Evolutionary conservation across 2,329 filamentous ascomycete species (phyloP).

Genomic region (Alternaria consortialis): DNA sequence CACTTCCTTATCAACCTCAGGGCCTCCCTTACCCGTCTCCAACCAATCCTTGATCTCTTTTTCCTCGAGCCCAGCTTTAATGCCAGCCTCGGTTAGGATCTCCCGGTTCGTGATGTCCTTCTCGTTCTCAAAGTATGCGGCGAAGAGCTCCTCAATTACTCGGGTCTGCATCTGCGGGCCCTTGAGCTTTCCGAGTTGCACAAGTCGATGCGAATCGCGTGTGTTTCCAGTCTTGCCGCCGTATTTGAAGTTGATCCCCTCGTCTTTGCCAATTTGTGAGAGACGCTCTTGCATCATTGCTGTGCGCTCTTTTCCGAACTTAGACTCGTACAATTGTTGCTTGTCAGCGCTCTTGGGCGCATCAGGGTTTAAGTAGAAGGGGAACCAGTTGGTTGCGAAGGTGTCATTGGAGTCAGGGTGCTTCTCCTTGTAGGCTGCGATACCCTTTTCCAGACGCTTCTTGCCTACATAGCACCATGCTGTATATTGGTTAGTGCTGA

Average conservation of each 20-base stretch:
- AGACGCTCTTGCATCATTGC: slow-evolving; percentile 67
- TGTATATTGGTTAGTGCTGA: slow-evolving; percentile 21
- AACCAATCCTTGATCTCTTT: slow-evolving; percentile 56
- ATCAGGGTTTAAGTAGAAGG: slow-evolving; percentile 81
- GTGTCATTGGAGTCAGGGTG: slow-evolving; percentile 70
- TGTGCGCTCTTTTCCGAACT: slow-evolving; percentile 70
- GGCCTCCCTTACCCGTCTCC: slow-evolving; percentile 54
- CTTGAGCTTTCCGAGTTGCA: slow-evolving; percentile 72
- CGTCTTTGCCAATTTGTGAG: slow-evolving; percentile 64
- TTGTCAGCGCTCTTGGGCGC: slow-evolving; percentile 66
- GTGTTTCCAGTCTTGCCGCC: slow-evolving; percentile 78
- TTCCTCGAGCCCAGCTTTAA: slow-evolving; percentile 56
- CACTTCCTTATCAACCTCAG: slow-evolving; percentile 59
- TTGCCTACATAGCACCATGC: slow-evolving; percentile 77
- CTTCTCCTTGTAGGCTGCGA: slow-evolving; percentile 69
- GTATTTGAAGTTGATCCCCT: slow-evolving; percentile 78
- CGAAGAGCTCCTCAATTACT: slow-evolving; percentile 52
- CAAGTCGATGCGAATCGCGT: slow-evolving; percentile 75
- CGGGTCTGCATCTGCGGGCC: slow-evolving; percentile 58
- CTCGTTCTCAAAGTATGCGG: slow-evolving; percentile 58
- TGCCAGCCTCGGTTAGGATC: slow-evolving; percentile 53
- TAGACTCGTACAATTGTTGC: slow-evolving; percentile 65
- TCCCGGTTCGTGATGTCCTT: slow-evolving; percentile 57
- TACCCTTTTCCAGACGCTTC: slow-evolving; percentile 76
- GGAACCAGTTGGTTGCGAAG: slow-evolving; percentile 77